Evolutionary conservation across 2,329 filamentous ascomycete genomes (phyloP), one percentile per base, ranked within the genome.

Genomic region (Penicillium sp.): DNA sequence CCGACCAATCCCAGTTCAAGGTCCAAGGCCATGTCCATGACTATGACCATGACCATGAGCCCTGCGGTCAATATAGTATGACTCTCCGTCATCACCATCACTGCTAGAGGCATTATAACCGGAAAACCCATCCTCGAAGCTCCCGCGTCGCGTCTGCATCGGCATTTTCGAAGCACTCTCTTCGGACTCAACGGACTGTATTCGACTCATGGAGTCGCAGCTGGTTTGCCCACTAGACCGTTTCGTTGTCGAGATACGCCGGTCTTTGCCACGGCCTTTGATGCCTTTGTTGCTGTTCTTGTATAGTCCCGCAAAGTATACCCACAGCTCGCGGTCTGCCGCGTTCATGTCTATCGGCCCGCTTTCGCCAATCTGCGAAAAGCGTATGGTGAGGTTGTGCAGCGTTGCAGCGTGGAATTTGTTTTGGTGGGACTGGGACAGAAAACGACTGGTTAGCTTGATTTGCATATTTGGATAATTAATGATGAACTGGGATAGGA

Each of bases 231-330:
- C 30, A 27, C 61, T 60, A 7, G 66, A 61, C 29, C 66, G 68
- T 34, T 63, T 62, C 6, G 64, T 66, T 14, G 66, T 69, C 16
- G 71, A 69, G 46, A 76, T 75, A 7, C 71, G 66, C 18, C 90
- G 81, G 63, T 92, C 89, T 70, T 93, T 94, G 40, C 94, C 94
- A 42, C 94, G 86, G 10, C 94, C 94, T 75, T 97, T 97, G 79
- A 97, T 97, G 1, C 94, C 94, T 74, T 96, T 96, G 81, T 97
- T 97, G 76, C 89, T 92, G 76, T 97, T 95, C 79, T 96, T 96
- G 81, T 96, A 97, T n/a, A 96, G 80, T 0, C 81, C 81, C 4
- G 86, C 83, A 69, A 97, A 94, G 75, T 96, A 96, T 62, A 88
- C 84, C 78, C 89, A 91, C 47, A 97, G 79, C 56, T 91, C 87